Evolutionary conservation across 208 protist genomes (phyloP).

Genomic region (Strigomonas culicis): DNA sequence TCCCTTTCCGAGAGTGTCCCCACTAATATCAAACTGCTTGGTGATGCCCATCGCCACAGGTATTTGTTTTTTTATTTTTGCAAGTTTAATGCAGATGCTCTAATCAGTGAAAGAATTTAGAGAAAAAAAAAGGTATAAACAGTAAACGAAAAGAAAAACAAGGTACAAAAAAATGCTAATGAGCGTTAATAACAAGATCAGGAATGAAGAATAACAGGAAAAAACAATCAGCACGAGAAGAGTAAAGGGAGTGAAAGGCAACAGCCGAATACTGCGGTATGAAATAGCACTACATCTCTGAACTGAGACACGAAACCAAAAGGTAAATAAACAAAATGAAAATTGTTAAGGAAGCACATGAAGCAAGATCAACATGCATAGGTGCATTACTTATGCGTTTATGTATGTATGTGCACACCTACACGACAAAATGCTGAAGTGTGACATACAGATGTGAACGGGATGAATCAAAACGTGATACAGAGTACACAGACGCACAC

Average conservation of each 20-base stretch:
- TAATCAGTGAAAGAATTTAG: slow-evolving; percentile 7
- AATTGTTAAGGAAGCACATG: too few species aligned
- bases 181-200: slow-evolving; percentile 13
- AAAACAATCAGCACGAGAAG: too few species aligned
- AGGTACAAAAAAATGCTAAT: slow-evolving; percentile 6
- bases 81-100: neutral
- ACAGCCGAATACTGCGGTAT: too few species aligned
- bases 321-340: too few species aligned
- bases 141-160: slow-evolving; percentile 4
- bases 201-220: too few species aligned
- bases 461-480: slow-evolving; percentile 5
- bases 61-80: too few species aligned
- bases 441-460: neutral
- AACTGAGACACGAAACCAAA: too few species aligned
- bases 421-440: neutral
- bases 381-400: too few species aligned
- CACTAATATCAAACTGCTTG: slow-evolving; percentile 69
- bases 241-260: too few species aligned
- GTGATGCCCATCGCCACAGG: slow-evolving; percentile 63
- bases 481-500: neutral
- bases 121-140: slow-evolving; percentile 8
- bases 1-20: slow-evolving; percentile 65
- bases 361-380: too few species aligned
- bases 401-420: neutral
- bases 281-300: too few species aligned